Evolutionary conservation across 176 grass and related monocot species (phyloP), one percentile per base, ranked within the genome.

Genomic region (Eragrostis curvula): DNA sequence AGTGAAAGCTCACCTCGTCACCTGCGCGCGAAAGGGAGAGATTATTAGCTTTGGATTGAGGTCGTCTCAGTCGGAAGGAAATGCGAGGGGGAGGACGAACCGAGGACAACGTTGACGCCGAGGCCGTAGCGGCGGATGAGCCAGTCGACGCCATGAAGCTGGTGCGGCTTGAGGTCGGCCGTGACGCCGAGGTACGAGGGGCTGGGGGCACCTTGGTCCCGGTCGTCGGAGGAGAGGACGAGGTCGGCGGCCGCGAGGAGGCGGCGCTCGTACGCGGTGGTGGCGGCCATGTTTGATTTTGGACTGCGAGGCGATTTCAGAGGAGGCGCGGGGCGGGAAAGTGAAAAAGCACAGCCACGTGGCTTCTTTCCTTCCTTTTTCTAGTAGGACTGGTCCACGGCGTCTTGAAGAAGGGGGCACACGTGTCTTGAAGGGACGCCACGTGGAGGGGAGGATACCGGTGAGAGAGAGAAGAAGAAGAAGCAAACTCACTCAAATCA

Each of bases 101-200:
- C 92, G 69, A 95, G 92, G 17, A 98, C 47, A 60, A 95, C 92
- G 85, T 95, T 95, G 83, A 93, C 92, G 82, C 92, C 96, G 78
- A 91, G 92, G 16, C 89, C 81, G 79, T 91, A 89, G 44, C 96
- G 88, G 51, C 84, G 82, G 86, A 98, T 83, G 42, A 98, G 90
- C 92, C 95, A 98, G 44, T 84, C 83, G 24, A 93, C 73, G 73
- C 92, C 92, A 56, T 98, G 75, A 36, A 95, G 64, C 90, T 98
- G 95, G 86, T 98, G 88, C 24, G 86, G 90, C 67, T 89, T 98
- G 77, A 98, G 88, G 57, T 89, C 79, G 25, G 88, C 95, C 64
- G 84, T 87, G 52, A 94, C 66, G 13, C 92, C 88, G 50, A 92
- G 72, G 58, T 94, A 80, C 44, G 30, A 10, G 40, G 66, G 48